These are phyloP conservation scores for Sugiyamaella pinicola DNA, from an alignment of 1,139 yeast genomes.

Conservation along the genomic window DNA sequence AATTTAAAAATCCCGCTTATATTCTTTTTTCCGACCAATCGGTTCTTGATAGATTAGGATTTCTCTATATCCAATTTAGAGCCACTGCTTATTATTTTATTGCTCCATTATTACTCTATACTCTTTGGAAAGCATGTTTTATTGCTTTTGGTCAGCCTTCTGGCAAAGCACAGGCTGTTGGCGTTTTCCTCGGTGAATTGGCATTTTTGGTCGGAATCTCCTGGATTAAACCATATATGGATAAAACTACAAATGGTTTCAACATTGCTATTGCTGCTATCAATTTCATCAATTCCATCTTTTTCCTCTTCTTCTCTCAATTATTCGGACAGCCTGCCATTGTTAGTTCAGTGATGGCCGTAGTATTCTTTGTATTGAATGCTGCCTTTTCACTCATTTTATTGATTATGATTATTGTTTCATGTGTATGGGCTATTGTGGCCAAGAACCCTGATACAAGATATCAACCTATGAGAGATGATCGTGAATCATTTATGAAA, in stretches of 20 bases:
- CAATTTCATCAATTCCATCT: slow-evolving; percentile 76
- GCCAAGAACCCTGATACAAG: slow-evolving; percentile 94
- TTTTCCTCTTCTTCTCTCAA: slow-evolving; percentile 86
- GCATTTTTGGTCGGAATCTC: slow-evolving; percentile 64
- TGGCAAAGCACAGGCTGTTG: slow-evolving; percentile 80
- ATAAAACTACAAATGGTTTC: slow-evolving; percentile 88
- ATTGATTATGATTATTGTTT: slow-evolving; percentile 79
- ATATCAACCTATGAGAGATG: slow-evolving; percentile 96
- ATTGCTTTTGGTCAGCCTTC: slow-evolving; percentile 82
- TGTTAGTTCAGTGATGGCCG: slow-evolving; percentile 89
- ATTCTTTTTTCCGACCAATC: slow-evolving; percentile 81
- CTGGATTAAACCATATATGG: slow-evolving; percentile 86
- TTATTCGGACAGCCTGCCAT: slow-evolving; percentile 82
- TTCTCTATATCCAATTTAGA: slow-evolving; percentile 85
- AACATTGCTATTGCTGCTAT: slow-evolving; percentile 83
- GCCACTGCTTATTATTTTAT: slow-evolving; percentile 89
- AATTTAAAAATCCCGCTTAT: slow-evolving; percentile 91
- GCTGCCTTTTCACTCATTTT: slow-evolving; percentile 86
- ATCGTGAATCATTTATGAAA: slow-evolving; percentile 84
- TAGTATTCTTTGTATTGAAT: slow-evolving; percentile 85
- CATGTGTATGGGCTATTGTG: slow-evolving; percentile 79
- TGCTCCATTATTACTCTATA: slow-evolving; percentile 61
- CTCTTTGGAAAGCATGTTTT: slow-evolving; percentile 73
- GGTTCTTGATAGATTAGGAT: slow-evolving; percentile 86
- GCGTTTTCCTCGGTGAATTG: slow-evolving; percentile 75